Conservation (phyloP, 116 monocot genomes). For the Thalassia testudinum region DNA sequence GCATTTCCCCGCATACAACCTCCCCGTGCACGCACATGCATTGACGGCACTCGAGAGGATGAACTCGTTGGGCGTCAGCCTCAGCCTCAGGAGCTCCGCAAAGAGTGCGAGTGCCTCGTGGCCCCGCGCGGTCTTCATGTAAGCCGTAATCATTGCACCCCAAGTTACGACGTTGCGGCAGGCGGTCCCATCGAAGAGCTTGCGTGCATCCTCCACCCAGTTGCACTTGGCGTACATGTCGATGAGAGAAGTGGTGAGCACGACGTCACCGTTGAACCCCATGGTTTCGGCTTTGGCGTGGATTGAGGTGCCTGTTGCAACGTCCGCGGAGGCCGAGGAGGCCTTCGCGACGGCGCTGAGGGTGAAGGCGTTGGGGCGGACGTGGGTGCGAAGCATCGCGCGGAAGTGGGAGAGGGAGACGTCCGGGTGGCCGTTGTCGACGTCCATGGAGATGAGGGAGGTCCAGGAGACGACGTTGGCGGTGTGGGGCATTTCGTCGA, state of each 20-base stretch:
- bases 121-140: conserved; percentile 20
- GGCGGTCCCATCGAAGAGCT: conserved; percentile 46
- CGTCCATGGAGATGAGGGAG: conserved; percentile 48
- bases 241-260: conserved; percentile 43
- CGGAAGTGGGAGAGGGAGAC: conserved; percentile 29
- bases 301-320: conserved; percentile 25
- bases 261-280: conserved; percentile 35
- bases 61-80: conserved; percentile 18
- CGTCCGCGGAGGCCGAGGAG: conserved; percentile 20
- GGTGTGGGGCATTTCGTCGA: conserved; percentile 34
- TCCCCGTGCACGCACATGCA: conserved; percentile 46
- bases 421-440: conserved; percentile 48
- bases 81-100: conserved; percentile 18
- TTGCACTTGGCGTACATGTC: conserved; percentile 54
- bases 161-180: conserved; percentile 53
- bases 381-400: conserved; percentile 20
- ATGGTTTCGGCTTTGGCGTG: conserved; percentile 40
- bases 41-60: conserved; percentile 13
- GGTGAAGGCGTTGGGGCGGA: conserved; percentile 34
- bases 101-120: conserved; percentile 27
- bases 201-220: conserved; percentile 19
- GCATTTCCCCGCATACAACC: conserved; percentile 33
- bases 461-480: conserved; percentile 42
- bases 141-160: conserved; percentile 46
- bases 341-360: conserved; percentile 46